phyloP scores from a whole-genome alignment of 2,329 filamentous ascomycete species.

The Juglanconis juglandina region DNA sequence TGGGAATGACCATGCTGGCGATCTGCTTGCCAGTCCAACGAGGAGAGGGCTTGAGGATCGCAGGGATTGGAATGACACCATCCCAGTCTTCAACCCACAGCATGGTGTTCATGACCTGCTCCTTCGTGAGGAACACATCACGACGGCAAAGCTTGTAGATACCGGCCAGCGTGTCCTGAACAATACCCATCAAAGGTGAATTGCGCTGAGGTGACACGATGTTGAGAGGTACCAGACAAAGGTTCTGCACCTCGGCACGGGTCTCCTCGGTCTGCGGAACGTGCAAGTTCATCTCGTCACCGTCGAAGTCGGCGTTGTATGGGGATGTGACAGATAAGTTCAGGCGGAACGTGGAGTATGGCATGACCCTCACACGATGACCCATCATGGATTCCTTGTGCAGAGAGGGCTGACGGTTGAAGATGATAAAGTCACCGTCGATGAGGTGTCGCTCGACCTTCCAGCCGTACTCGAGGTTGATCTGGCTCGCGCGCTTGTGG shows the following conservation, averaged over 20 bases:
- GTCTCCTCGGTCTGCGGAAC: conserved; percentile 97
- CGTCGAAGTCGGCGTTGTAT: conserved; percentile 99
- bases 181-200: conserved; percentile 97
- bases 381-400: conserved; percentile 99
- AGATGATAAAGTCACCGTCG: conserved; percentile 96
- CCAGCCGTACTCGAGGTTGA: conserved; percentile 92
- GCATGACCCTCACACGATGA: conserved; percentile 95
- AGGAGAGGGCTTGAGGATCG: conserved; percentile 88
- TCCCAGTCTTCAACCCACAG: conserved; percentile 98
- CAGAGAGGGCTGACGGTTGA: conserved; percentile 97
- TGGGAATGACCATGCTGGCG: conserved; percentile 86
- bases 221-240: conserved; percentile 97
- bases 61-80: conserved; percentile 85
- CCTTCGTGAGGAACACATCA: conserved; percentile 85
- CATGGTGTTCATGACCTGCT: conserved; percentile 93
- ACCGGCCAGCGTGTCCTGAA: conserved; percentile 94
- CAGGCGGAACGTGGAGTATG: conserved; percentile 95
- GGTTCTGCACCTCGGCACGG: conserved; percentile 85
- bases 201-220: conserved; percentile 98
- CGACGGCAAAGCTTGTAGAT: conserved; percentile 94
- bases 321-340: conserved; percentile 97
- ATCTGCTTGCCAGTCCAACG: conserved; percentile 99
- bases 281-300: conserved; percentile 99
- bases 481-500: conserved; percentile 81
- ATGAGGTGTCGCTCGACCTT: conserved; percentile 97